Evolutionary conservation across 768 basidiomycete species (phyloP).

Genomic region (Pleurotus tuoliensis): DNA sequence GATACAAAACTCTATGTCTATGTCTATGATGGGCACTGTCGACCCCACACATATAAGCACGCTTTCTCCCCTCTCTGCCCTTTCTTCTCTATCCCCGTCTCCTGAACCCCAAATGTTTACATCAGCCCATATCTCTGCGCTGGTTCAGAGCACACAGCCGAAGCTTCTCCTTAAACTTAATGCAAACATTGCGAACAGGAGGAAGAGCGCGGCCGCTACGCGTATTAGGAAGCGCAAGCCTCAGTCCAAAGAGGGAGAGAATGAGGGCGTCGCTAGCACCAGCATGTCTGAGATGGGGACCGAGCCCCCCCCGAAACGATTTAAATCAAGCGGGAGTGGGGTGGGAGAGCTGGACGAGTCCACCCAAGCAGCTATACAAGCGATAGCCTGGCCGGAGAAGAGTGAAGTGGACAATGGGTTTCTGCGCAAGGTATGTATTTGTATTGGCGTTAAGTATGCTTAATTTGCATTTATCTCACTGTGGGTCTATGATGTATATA

Average conservation of each 20-base stretch:
- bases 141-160: too few relatives aligned
- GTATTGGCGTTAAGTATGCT: too few relatives aligned
- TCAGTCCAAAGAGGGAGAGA: background rate
- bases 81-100: background rate
- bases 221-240: conserved; percentile 9
- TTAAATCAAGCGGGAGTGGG: background rate
- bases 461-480: conserved; percentile 11
- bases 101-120: background rate
- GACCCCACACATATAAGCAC: background rate
- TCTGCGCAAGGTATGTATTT: conserved; percentile 18
- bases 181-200: background rate
- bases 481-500: conserved; percentile 7
- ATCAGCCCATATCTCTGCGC: background rate
- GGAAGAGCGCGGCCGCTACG: background rate
- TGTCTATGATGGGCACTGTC: background rate
- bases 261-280: background rate
- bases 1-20: background rate
- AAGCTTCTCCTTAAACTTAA: background rate
- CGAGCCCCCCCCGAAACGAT: background rate
- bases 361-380: background rate
- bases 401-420: conserved; percentile 21
- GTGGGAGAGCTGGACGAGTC: background rate
- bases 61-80: background rate
- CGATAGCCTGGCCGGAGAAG: conserved; percentile 22
- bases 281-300: background rate